A percentile compares a stretch with the other conserved stretches of the same genome.
Evolutionary conservation across 2,329 filamentous ascomycete species (phyloP).

Genomic region (Aureobasidium sp.): DNA sequence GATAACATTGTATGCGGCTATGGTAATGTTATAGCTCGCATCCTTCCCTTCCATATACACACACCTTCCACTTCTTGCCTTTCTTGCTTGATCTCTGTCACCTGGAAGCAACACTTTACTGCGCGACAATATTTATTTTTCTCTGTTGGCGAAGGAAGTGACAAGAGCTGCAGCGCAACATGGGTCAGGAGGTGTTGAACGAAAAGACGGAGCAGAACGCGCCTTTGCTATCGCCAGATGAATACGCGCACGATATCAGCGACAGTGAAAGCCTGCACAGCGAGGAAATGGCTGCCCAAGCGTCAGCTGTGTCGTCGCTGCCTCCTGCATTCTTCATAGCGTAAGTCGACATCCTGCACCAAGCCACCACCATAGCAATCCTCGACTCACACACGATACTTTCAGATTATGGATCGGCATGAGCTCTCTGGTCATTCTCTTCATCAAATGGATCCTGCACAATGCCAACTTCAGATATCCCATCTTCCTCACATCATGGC

Average conservation of each 20-base stretch:
- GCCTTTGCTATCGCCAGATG: neutral
- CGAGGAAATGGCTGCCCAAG: neutral
- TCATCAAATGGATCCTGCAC: constrained; percentile 85
- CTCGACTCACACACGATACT: neutral
- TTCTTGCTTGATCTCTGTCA: neutral
- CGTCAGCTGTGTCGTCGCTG: constrained; percentile 31
- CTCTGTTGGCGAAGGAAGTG: neutral
- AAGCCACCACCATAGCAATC: neutral
- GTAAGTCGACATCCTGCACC: constrained; percentile 37
- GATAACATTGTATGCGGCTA: neutral
- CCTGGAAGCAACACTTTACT: neutral
- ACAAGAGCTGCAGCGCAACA: neutral
- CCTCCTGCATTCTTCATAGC: constrained; percentile 81
- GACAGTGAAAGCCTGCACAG: constrained; percentile 1
- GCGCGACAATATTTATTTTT: neutral
- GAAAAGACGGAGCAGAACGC: constrained; percentile 9
- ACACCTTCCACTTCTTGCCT: neutral
- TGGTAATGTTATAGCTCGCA: neutral
- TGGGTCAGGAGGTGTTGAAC: neutral
- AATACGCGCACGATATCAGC: neutral
- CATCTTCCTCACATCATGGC: constrained; percentile 21
- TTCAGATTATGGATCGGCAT: constrained; percentile 64
- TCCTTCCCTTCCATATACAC: neutral
- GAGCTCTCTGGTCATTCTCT: constrained; percentile 75
- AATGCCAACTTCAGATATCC: constrained; percentile 53